A percentile compares a stretch with the other conserved stretches of the same genome.
phyloP scores from a whole-genome alignment of 2,329 filamentous ascomycete genomes.

The Sodiomyces alkalinus region DNA sequence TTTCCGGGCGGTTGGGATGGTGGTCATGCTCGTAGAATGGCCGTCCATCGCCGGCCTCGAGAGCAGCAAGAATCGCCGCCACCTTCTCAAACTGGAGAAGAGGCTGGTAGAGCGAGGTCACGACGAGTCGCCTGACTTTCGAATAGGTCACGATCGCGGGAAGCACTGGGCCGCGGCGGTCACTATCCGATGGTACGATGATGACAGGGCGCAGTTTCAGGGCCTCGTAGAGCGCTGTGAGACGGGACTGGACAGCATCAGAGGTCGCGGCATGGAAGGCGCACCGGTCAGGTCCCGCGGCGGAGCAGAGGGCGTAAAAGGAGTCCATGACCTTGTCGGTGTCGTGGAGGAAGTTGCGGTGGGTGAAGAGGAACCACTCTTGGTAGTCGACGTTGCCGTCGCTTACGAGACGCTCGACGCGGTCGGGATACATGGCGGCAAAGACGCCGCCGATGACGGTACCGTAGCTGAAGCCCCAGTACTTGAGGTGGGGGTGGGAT shows the following conservation, averaged over 20 bases:
- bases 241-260: constrained; percentile 20
- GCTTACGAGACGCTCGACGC: constrained; percentile 32
- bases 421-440: constrained; percentile 34
- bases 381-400: constrained; percentile 40
- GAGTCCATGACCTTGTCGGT: constrained; percentile 35
- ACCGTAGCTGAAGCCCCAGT: constrained; percentile 42
- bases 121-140: constrained; percentile 26
- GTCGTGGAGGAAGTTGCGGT: constrained; percentile 34
- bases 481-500: constrained; percentile 26
- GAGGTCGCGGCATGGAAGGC: constrained; percentile 24
- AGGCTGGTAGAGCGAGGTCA: constrained; percentile 28
- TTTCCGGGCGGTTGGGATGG: constrained; percentile 2
- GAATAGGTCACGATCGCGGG: constrained; percentile 36
- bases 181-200: constrained; percentile 14
- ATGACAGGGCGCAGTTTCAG: constrained; percentile 28
- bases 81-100: constrained; percentile 24
- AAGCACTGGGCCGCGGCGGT: constrained; percentile 18
- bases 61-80: constrained; percentile 24
- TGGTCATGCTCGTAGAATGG: constrained; percentile 21
- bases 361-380: constrained; percentile 32
- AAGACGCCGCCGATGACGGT: constrained; percentile 36
- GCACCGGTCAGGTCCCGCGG: constrained; percentile 32
- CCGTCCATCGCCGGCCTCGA: constrained; percentile 27
- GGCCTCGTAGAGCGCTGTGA: constrained; percentile 21
- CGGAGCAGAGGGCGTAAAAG: constrained; percentile 38